Percentiles rank a stretch among this genome's conserved stretches.
phyloP scores from a whole-genome alignment of 495 filamentous ascomycete genomes.

The Penicillium pulvis region DNA sequence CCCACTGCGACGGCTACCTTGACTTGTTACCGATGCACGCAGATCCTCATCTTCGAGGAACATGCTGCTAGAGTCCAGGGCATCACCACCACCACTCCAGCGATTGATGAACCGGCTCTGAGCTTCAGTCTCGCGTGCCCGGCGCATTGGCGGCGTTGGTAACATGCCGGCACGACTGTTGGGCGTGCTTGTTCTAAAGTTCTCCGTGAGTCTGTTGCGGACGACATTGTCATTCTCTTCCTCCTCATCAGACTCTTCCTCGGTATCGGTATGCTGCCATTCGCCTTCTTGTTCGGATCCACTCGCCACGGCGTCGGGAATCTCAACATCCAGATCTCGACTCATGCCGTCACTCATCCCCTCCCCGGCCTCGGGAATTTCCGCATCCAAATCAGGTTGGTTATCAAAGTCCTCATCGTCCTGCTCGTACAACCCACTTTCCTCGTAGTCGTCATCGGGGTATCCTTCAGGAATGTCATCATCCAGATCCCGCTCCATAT shows the following conservation, averaged over 20 bases:
- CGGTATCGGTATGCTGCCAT: slow-evolving; percentile 79
- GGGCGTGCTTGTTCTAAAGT: slow-evolving; percentile 43
- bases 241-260: slow-evolving; percentile 60
- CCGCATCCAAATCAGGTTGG: slow-evolving; percentile 47
- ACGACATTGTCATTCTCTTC: slow-evolving; percentile 31
- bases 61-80: slow-evolving; percentile 44
- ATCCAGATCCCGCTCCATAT: slow-evolving; percentile 52
- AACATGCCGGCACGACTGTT: slow-evolving; percentile 35
- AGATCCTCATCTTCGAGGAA: slow-evolving; percentile 46
- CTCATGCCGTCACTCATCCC: slow-evolving; percentile 32
- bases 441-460: slow-evolving; percentile 47
- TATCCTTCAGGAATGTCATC: slow-evolving; percentile 54
- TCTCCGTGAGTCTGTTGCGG: slow-evolving; percentile 29
- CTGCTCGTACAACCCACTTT: slow-evolving; percentile 40
- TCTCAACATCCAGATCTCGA: slow-evolving; percentile 45
- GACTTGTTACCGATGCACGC: slow-evolving; percentile 44
- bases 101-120: slow-evolving; percentile 48
- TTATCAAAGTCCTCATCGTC: slow-evolving; percentile 42
- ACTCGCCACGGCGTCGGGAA: slow-evolving; percentile 42
- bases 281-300: slow-evolving; percentile 40
- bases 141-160: slow-evolving; percentile 31
- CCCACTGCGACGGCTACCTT: slow-evolving; percentile 39
- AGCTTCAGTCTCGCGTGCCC: slow-evolving; percentile 40
- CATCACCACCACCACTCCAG: slow-evolving; percentile 50
- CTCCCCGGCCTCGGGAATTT: slow-evolving; percentile 40